Conservation (phyloP, 352 stramenopile genomes). For the Globisporangium recalcitrans region DNA sequence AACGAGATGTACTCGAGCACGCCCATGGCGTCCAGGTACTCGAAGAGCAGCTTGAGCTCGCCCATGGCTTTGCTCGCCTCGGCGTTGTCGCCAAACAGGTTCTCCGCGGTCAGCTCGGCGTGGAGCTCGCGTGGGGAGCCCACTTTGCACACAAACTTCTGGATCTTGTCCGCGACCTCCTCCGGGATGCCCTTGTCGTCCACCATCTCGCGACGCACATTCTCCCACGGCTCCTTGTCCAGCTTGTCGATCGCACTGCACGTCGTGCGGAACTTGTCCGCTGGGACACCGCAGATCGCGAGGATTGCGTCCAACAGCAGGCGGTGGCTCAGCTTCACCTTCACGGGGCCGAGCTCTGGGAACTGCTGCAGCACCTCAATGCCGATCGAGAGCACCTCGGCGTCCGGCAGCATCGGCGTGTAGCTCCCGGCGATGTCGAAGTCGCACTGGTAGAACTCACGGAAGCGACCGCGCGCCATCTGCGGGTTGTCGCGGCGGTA, state of each 20-base stretch:
- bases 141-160: constrained; percentile 91
- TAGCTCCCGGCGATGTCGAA: constrained; percentile 97
- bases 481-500: constrained; percentile 96
- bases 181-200: constrained; percentile 94
- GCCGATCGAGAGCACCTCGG: constrained; percentile 94
- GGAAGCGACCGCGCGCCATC: constrained; percentile 93
- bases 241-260: constrained; percentile 99
- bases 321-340: constrained; percentile 98
- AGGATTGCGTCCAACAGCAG: constrained; percentile 96
- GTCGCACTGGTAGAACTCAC: constrained; percentile 99
- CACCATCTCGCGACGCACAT: constrained; percentile 91
- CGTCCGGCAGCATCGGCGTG: constrained; percentile 94
- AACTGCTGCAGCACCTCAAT: constrained; percentile 90
- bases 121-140: constrained; percentile 86
- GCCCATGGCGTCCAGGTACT: constrained; percentile 97
- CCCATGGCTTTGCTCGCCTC: constrained; percentile 83
- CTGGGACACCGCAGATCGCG: constrained; percentile 94
- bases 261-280: constrained; percentile 96
- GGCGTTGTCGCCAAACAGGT: constrained; percentile 89
- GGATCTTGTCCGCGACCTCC: constrained; percentile 92
- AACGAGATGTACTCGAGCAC: constrained; percentile 94
- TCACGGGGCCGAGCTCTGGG: constrained; percentile 86
- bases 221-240: constrained; percentile 96
- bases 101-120: constrained; percentile 53
- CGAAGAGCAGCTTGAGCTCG: constrained; percentile 94